A percentile compares a stretch with the other conserved stretches of the same genome.
These are phyloP conservation scores for Calonectria ilicicola DNA, from an alignment of 2,329 filamentous ascomycete genomes.

Conservation along the genomic window DNA sequence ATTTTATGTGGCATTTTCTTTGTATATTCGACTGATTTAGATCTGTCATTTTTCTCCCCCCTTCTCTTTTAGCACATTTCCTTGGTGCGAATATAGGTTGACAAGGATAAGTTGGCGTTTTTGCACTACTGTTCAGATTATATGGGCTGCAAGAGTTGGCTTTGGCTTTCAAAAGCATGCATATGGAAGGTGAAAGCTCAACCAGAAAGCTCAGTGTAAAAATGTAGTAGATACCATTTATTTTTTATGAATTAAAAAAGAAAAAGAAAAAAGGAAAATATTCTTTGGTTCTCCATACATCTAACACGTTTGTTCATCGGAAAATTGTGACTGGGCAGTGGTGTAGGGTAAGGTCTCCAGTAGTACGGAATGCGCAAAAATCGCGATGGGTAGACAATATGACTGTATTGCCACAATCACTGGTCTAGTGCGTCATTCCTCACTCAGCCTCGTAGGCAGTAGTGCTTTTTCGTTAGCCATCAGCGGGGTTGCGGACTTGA, in stretches of 20 bases:
- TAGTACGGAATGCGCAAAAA: too few relatives aligned
- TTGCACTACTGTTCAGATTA: background rate
- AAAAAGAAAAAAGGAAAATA: too few relatives aligned
- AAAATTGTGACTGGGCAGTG: background rate
- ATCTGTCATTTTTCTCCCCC: background rate
- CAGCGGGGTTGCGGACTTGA: slow-evolving; percentile 17
- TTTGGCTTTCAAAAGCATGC: background rate
- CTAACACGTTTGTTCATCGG: background rate
- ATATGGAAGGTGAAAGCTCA: too few relatives aligned
- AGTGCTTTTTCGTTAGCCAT: background rate
- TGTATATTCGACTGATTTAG: slow-evolving; percentile 1
- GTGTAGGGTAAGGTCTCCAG: background rate
- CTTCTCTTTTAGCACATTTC: background rate
- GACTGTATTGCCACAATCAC: too few relatives aligned
- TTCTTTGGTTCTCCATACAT: too few relatives aligned
- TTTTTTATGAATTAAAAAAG: background rate
- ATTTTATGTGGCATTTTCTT: slow-evolving; percentile 7
- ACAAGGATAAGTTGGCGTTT: background rate
- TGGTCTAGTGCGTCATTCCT: background rate
- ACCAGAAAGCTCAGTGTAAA: too few relatives aligned
- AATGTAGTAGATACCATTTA: background rate
- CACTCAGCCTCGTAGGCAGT: background rate
- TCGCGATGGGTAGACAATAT: too few relatives aligned
- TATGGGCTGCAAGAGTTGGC: too few relatives aligned
- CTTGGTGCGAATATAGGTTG: background rate